A percentile compares a stretch with the other conserved stretches of the same genome.
Evolutionary conservation across 352 stramenopile species (phyloP).

Genomic region (Phytophthora ramorum): DNA sequence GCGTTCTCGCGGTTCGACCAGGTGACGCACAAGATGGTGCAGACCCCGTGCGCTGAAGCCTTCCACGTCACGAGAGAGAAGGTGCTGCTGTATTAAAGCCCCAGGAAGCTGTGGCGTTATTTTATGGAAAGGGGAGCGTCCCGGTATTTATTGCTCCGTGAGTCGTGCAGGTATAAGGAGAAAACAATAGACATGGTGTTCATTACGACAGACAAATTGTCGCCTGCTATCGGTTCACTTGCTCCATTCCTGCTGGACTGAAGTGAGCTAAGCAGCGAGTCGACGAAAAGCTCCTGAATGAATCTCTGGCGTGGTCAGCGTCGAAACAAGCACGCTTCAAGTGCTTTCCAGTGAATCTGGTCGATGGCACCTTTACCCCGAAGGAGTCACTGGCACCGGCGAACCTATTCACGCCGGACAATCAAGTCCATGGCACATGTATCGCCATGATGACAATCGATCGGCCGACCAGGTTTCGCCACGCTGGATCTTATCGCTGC

Average conservation of each 20-base stretch:
- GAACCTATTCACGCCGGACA: background rate
- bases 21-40: constrained; percentile 23
- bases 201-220: background rate
- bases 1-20: constrained; percentile 42
- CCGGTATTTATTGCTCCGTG: constrained; percentile 33
- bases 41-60: constrained; percentile 1
- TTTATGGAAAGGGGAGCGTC: constrained; percentile 19
- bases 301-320: background rate
- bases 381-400: too few species aligned
- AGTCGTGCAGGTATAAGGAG: constrained; percentile 13
- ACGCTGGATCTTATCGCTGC: background rate
- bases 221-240: too few species aligned
- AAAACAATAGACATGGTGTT: constrained; percentile 17
- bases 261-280: background rate
- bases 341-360: background rate
- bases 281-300: background rate
- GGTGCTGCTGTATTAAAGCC: constrained; percentile 35
- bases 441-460: background rate
- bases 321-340: background rate
- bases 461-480: background rate
- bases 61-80: constrained; percentile 31
- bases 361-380: background rate
- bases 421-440: too few species aligned
- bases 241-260: background rate
- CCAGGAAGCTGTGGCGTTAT: constrained; percentile 1